Evolutionary conservation across 805 yeast species (phyloP).

Genomic region (Yarrowia sp.): DNA sequence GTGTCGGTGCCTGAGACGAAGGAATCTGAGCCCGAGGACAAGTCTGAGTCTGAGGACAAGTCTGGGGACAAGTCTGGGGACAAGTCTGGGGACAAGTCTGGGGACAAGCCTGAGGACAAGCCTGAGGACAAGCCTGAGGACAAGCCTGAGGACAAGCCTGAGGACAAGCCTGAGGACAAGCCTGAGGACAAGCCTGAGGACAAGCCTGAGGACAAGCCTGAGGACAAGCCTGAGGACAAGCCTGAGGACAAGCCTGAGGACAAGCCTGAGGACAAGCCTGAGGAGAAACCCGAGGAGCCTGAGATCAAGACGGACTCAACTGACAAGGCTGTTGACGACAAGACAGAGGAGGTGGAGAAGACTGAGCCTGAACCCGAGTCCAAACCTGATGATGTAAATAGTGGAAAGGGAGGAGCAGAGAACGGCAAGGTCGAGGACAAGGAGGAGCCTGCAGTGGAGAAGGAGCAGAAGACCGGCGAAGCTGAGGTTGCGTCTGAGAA

Average conservation of each 20-base stretch:
- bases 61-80: not conserved
- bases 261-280: not conserved
- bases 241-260: not conserved
- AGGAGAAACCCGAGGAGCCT: not conserved
- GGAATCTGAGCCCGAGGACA: not conserved
- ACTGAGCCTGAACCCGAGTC: not conserved
- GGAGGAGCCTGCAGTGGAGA: not conserved
- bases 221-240: not conserved
- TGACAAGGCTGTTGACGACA: not conserved
- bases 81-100: not conserved
- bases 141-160: not conserved
- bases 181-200: not conserved
- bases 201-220: not conserved
- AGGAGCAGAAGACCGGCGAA: not conserved
- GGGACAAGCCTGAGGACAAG: not conserved
- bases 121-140: not conserved
- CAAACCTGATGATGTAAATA: conserved; percentile 7
- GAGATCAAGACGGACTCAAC: not conserved
- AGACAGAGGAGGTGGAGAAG: not conserved
- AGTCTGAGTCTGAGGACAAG: not conserved
- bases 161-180: not conserved
- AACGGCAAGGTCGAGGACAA: not conserved
- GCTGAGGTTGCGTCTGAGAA: not conserved
- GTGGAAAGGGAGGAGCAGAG: not conserved
- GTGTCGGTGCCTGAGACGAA: not conserved